Evolutionary conservation across 2,329 filamentous ascomycete species (phyloP).

Genomic region (Beauveria pseudobassiana): DNA sequence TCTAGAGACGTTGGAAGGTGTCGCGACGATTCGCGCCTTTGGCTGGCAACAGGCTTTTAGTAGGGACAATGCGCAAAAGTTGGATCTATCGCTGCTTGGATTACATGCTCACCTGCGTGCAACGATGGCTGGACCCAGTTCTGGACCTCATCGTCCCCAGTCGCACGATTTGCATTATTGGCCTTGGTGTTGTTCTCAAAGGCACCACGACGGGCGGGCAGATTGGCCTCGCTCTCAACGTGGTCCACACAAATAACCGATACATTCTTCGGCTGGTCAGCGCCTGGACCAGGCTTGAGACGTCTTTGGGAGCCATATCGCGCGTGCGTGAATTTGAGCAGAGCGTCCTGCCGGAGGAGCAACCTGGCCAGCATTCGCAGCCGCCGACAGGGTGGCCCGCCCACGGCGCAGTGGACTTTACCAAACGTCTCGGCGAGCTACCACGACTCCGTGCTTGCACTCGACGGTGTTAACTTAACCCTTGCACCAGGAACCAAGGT

Average conservation of each 20-base stretch:
- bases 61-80: background rate
- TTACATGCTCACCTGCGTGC: constrained; percentile 33
- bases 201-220: background rate
- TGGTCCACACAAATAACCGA: background rate
- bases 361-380: background rate
- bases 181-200: background rate
- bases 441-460: constrained; percentile 20
- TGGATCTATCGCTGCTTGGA: background rate
- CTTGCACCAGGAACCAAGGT: constrained; percentile 37
- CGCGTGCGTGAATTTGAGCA: constrained; percentile 16
- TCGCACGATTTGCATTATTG: background rate
- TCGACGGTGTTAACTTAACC: constrained; percentile 36
- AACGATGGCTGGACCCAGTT: constrained; percentile 37
- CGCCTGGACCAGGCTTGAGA: constrained; percentile 16
- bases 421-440: constrained; percentile 15
- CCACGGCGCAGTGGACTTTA: constrained; percentile 15
- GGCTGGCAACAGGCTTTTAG: constrained; percentile 4
- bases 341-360: constrained; percentile 16
- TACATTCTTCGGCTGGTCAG: background rate
- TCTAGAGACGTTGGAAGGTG: constrained; percentile 7
- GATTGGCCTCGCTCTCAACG: background rate
- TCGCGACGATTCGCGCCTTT: constrained; percentile 7
- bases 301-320: constrained; percentile 18
- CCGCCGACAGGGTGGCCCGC: constrained; percentile 17
- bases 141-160: constrained; percentile 32